phyloP scores from a whole-genome alignment of 1,284 basidiomycete species.

The Austroboletus niveus region DNA sequence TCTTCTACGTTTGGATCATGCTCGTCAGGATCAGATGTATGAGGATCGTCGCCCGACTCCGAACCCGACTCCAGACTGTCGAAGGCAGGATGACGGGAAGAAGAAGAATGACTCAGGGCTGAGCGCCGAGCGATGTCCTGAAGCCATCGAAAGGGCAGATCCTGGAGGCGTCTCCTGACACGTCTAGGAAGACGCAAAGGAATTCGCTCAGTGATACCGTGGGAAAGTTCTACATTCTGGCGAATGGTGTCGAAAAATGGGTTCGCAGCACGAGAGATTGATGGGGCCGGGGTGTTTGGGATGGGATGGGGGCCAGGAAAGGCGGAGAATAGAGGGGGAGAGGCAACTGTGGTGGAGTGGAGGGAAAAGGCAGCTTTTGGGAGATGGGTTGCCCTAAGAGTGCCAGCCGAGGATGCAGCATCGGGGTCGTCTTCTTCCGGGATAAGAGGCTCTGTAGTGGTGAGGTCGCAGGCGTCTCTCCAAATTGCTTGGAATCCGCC shows the following conservation, averaged over 20 bases:
- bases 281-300: constrained; percentile 22
- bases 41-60: constrained; percentile 34
- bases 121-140: constrained; percentile 65
- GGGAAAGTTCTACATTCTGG: constrained; percentile 88
- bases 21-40: constrained; percentile 36
- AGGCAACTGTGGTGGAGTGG: constrained; percentile 46
- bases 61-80: constrained; percentile 52
- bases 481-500: constrained; percentile 79
- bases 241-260: constrained; percentile 96
- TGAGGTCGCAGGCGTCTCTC: constrained; percentile 49
- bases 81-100: constrained; percentile 74
- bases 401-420: constrained; percentile 18
- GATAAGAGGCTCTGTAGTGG: constrained; percentile 48
- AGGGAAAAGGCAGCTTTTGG: constrained; percentile 65
- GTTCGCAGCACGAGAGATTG: constrained; percentile 43
- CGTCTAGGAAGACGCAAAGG: constrained; percentile 69
- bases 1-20: constrained; percentile 49
- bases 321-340: background rate
- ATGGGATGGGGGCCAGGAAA: constrained; percentile 17
- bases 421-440: constrained; percentile 52
- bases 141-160: constrained; percentile 84
- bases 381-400: constrained; percentile 59
- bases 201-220: constrained; percentile 82
- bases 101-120: constrained; percentile 20
- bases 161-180: constrained; percentile 60